phyloP scores from a whole-genome alignment of 2,329 filamentous ascomycete species.

The Pyrenophora tritici-repentis region DNA sequence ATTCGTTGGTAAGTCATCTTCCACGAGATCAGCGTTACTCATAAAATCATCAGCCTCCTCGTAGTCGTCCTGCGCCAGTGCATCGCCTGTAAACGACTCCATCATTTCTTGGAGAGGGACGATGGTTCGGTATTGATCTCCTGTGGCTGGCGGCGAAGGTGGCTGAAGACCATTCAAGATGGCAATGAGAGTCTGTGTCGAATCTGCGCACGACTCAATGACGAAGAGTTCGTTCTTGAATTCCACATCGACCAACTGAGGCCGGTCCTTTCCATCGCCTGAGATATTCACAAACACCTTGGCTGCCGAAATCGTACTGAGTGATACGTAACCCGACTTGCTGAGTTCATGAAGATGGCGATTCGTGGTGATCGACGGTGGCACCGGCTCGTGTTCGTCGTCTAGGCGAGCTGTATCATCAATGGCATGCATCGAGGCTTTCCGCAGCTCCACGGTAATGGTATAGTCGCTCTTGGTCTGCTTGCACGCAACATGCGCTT shows the following conservation, averaged over 20 bases:
- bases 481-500: conserved; percentile 71
- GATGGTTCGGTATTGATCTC: conserved; percentile 84
- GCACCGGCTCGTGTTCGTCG: conserved; percentile 19
- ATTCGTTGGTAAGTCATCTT: conserved; percentile 49
- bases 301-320: conserved; percentile 86
- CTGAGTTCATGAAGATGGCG: conserved; percentile 58
- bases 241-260: conserved; percentile 76
- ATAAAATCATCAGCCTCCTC: conserved; percentile 55
- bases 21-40: conserved; percentile 46
- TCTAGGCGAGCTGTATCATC: conserved; percentile 67
- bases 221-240: conserved; percentile 85
- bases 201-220: conserved; percentile 94
- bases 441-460: conserved; percentile 71
- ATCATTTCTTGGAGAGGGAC: conserved; percentile 87
- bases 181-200: conserved; percentile 86
- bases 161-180: conserved; percentile 81
- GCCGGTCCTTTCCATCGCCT: conserved; percentile 60
- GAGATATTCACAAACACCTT: conserved; percentile 68
- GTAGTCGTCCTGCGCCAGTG: conserved; percentile 67
- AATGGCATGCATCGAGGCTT: conserved; percentile 80
- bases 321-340: conserved; percentile 76
- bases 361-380: conserved; percentile 27
- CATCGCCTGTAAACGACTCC: conserved; percentile 86
- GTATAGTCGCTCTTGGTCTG: conserved; percentile 70
- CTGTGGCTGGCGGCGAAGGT: conserved; percentile 79